Base-by-base conservation (phyloP, 768 basidiomycete genomes). In the Tylopilus subfusipes region DNA sequence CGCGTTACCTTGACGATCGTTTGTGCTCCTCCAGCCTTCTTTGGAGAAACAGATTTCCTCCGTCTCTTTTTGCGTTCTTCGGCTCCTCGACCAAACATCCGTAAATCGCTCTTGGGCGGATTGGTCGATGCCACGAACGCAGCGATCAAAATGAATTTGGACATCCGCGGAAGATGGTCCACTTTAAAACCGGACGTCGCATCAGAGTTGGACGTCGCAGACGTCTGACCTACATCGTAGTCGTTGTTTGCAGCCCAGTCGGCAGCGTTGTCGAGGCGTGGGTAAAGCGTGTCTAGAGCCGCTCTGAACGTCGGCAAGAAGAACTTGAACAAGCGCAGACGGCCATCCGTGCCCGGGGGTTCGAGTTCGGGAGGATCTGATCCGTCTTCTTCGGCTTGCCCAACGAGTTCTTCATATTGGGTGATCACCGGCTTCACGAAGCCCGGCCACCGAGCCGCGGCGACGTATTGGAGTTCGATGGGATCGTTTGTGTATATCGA, bases 111-210 rank as follows among this genome's bases (percentile, higher is more conserved):
- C 63, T 84, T 86, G 0, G 84, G 69, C 2, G 93, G 93, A 63
- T 96, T 97, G 39, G 86, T 88, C 39, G 90, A 91, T 6, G 92
- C 90, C 38, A 93, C 71, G 64, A 85, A 96, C 1, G 85, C 81
- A 0, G 90, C 87, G 4, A 93, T 68, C 5, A 94, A 72, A 22
- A 93, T 76, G 61, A 83, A 93, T 63, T 87, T 88, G 21, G 84
- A 83, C 77, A 89, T 81, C 5, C 80, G 78, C 2, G 86, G 84
- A 33, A 88, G 73, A 19, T 73, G 69, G 5, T 67, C 66, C 16
- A 75, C 63, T 25, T 61, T 65, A 42, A 62, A 48, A 27, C n/a
- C 31, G 4, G 55, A 30, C 8, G 21, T 50, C 42, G 30, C 36
- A 14, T 60, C 58, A 25, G 43, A 25, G n/a, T 53, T 47, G 29